These are phyloP conservation scores for Solanum etuberosum DNA, from an alignment of 257 asterid species.

Conservation along the genomic window DNA sequence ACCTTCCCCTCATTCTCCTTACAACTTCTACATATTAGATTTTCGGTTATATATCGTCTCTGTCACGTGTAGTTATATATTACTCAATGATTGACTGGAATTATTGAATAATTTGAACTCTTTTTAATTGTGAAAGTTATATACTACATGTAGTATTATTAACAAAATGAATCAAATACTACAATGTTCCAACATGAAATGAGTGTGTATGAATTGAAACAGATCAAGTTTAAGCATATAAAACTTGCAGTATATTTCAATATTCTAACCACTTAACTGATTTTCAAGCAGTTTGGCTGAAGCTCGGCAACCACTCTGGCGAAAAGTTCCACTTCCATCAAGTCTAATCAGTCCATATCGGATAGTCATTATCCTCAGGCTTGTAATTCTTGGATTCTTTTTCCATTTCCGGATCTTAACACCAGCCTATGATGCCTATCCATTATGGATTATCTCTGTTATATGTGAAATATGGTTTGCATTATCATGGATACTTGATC, in stretches of 20 bases:
- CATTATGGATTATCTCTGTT: slow-evolving; percentile 69
- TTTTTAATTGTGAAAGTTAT: neutral
- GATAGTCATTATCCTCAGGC: slow-evolving; percentile 59
- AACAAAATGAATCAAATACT: neutral
- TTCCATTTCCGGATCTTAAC: slow-evolving; percentile 64
- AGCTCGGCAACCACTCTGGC: slow-evolving; percentile 80
- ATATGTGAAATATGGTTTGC: slow-evolving; percentile 88
- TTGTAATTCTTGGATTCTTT: slow-evolving; percentile 49
- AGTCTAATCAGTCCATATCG: slow-evolving; percentile 74
- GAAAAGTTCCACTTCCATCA: slow-evolving; percentile 68
- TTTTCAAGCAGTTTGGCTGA: slow-evolving; percentile 51
- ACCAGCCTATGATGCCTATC: slow-evolving; percentile 74
- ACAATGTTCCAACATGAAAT: neutral
- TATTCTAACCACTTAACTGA: neutral
- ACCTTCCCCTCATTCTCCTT: neutral
- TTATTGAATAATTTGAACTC: neutral
- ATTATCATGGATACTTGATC: slow-evolving; percentile 80
- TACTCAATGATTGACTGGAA: neutral
- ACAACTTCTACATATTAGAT: neutral
- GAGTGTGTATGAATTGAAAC: neutral
- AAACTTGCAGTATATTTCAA: neutral
- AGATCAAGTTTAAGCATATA: neutral
- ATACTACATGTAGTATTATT: neutral
- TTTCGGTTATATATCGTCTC: neutral
- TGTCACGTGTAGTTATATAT: neutral